Percentiles rank a stretch among this genome's conserved stretches.
These are phyloP conservation scores for Debaryomyces prosopidis DNA, from an alignment of 805 yeast species.

Conservation along the genomic window DNA sequence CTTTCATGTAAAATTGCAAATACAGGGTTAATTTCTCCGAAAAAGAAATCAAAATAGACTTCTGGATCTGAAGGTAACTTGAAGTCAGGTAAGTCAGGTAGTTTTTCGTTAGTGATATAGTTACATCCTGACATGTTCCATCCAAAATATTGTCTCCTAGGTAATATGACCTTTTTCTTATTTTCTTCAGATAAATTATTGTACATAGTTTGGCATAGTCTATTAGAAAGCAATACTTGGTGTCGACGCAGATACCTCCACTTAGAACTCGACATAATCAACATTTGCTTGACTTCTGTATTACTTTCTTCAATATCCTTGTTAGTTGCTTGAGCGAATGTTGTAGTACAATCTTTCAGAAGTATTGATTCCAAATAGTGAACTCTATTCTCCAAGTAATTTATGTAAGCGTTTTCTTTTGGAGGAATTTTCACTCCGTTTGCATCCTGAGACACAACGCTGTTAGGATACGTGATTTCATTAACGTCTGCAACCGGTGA, in stretches of 20 bases:
- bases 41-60: conserved; percentile 39
- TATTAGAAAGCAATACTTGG: conserved; percentile 42
- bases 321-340: conserved; percentile 10
- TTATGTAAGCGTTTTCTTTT: conserved; percentile 21
- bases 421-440: conserved; percentile 11
- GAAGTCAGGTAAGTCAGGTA: conserved; percentile 35
- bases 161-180: conserved; percentile 39
- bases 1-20: conserved; percentile 54
- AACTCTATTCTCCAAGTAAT: conserved; percentile 41
- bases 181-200: conserved; percentile 33
- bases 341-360: conserved; percentile 12
- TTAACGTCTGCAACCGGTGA: conserved; percentile 6
- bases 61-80: conserved; percentile 7
- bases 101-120: conserved; percentile 36
- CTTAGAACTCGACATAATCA: conserved; percentile 29
- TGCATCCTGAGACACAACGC: no score
- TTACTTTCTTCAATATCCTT: conserved; percentile 20
- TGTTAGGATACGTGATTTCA: no score
- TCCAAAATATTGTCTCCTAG: conserved; percentile 61
- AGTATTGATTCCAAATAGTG: conserved; percentile 38
- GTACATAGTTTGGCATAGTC: conserved; percentile 36
- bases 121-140: conserved; percentile 67
- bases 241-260: conserved; percentile 50
- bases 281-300: neutral
- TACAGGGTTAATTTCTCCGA: conserved; percentile 52